phyloP scores from a whole-genome alignment of 208 protist species.

The Tritrichomonas musculus region DNA sequence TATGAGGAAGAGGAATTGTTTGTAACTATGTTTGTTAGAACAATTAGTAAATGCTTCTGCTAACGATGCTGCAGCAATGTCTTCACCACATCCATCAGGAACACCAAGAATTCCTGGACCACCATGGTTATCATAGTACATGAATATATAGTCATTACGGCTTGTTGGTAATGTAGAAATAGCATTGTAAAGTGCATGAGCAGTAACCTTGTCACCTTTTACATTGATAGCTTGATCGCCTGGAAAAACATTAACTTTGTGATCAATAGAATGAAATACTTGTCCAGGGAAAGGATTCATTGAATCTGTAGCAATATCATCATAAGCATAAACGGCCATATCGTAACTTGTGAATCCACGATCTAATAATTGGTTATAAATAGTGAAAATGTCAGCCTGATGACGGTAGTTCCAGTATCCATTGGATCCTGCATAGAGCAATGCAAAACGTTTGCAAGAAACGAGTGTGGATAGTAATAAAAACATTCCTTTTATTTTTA shows the following conservation, averaged over 20 bases:
- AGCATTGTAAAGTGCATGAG: too few species aligned
- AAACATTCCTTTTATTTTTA: too few species aligned
- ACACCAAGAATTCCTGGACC: conserved; percentile 39
- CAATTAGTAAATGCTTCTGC: conserved; percentile 37
- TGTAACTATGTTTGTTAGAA: conserved; percentile 37
- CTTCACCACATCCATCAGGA: background rate
- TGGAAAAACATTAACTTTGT: background rate
- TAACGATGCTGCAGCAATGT: background rate
- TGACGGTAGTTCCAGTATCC: background rate
- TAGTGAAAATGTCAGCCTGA: background rate
- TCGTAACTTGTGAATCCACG: background rate
- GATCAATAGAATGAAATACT: background rate
- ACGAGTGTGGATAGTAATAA: background rate
- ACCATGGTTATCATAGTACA: conserved; percentile 55
- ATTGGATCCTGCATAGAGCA: background rate
- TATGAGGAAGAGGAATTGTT: conserved; percentile 50
- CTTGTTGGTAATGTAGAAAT: conserved; percentile 36
- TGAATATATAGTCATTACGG: conserved; percentile 43
- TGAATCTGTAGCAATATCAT: background rate
- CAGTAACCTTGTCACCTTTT: background rate
- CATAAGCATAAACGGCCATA: background rate
- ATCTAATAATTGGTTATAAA: background rate
- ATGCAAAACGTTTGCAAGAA: background rate
- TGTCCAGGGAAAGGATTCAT: background rate
- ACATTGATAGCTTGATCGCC: background rate